Evolutionary conservation across 164 flowering plant species (phyloP).

Genomic region (Umbilicus rupestris): DNA sequence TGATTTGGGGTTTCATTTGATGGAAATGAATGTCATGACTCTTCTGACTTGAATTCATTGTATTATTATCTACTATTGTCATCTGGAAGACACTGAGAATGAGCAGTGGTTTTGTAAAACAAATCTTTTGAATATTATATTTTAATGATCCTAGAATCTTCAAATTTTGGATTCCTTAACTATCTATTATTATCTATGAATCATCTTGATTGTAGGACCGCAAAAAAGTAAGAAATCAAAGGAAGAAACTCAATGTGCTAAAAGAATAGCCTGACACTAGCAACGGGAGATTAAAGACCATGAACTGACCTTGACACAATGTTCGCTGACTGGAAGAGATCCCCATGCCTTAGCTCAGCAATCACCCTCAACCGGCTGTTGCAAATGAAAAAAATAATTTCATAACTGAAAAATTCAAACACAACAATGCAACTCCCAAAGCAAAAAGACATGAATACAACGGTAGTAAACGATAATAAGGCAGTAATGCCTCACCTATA

Average conservation of each 20-base stretch:
- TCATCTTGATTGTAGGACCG: too few relatives aligned
- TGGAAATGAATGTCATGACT: too few relatives aligned
- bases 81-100: too few relatives aligned
- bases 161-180: too few relatives aligned
- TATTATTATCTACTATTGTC: too few relatives aligned
- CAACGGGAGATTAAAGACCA: background rate
- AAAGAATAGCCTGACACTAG: background rate
- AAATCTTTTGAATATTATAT: too few relatives aligned
- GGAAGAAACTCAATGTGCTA: background rate
- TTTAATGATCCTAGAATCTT: too few relatives aligned
- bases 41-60: too few relatives aligned
- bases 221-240: background rate
- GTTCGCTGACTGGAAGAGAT: constrained; percentile 85
- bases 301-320: constrained; percentile 70
- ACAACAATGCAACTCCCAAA: background rate
- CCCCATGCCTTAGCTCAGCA: constrained; percentile 87
- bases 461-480: too few relatives aligned
- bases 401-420: background rate
- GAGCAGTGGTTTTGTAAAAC: too few relatives aligned
- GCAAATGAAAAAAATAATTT: constrained; percentile 10
- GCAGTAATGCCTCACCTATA: constrained; percentile 46
- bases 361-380: constrained; percentile 85
- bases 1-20: too few relatives aligned
- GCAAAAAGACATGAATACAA: background rate
- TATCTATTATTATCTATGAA: too few relatives aligned